Base-by-base conservation (phyloP, 1,284 basidiomycete species). In the Trametes sp. region DNA sequence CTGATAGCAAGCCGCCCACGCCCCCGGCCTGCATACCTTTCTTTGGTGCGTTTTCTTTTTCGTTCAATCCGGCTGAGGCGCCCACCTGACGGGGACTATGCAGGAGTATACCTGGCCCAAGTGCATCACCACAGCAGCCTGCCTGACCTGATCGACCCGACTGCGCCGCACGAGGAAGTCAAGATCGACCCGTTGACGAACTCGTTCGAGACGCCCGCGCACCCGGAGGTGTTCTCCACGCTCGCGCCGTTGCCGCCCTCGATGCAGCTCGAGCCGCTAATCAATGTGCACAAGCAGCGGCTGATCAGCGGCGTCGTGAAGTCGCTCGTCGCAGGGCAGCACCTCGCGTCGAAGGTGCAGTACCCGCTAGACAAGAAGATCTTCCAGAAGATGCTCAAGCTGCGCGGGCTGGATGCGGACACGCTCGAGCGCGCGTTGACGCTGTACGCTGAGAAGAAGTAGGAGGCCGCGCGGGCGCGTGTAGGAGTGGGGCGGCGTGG, bases 271-370 rank as follows among this genome's bases (percentile, higher is more conserved):
- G 90, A 93, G 67, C 93, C 93, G 1, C 78, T 95, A 59, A 91
- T 95, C 77, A 95, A 95, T 74, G 87, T 95, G 4, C 92, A 95
- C 76, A 95, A 95, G 76, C 92, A 94, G 72, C 87, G 94, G 29
- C 77, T 88, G 66, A 90, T 93, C 56, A 92, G 94, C 7, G 83
- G 83, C 9, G 87, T 92, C 33, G 89, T 94, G 72, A 92, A 92
- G 73, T 82, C 85, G 13, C 79, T 95, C 52, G 88, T 94, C 14
- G 86, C 87, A 8, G 92, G 91, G 8, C 93, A 95, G 73, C 91
- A 94, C 67, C 82, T 94, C 13, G 90, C 93, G 2, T 86, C 87
- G 61, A 83, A 85, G 59, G 82, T 90, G 44, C 84, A 89, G 46
- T 90, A 86, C 66, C 83, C 87, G 45, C 78, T 90, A 24, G 90